Conservation (phyloP, 306 rosid species). For the Prunus dulcis region DNA sequence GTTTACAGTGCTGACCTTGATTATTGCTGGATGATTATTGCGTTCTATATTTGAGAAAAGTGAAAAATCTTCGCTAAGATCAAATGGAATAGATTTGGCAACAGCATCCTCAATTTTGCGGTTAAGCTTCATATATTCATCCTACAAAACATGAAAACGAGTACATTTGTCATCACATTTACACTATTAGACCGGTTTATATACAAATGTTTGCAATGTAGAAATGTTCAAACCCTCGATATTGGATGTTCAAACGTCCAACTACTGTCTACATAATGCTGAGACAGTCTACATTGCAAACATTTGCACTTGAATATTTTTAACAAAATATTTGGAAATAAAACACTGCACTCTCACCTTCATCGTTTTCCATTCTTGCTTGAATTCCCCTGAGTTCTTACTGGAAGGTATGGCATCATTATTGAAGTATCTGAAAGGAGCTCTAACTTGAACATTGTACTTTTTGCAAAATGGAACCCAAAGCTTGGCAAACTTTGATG, state of each 20-base stretch:
- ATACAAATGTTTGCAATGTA: too few species aligned
- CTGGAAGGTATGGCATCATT: background rate
- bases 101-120: slow-evolving; percentile 37
- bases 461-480: slow-evolving; percentile 72
- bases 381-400: slow-evolving; percentile 1
- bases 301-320: too few species aligned
- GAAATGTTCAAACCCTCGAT: too few species aligned
- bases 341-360: slow-evolving; percentile 33
- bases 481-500: slow-evolving; percentile 51
- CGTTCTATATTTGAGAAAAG: slow-evolving; percentile 32
- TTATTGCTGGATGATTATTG: slow-evolving; percentile 48
- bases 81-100: slow-evolving; percentile 9
- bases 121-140: slow-evolving; percentile 39
- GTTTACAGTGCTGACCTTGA: slow-evolving; percentile 36
- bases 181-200: too few species aligned
- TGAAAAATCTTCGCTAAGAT: slow-evolving; percentile 24
- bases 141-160: slow-evolving; percentile 32
- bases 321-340: too few species aligned
- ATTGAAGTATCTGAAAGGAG: slow-evolving; percentile 51
- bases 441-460: slow-evolving; percentile 44
- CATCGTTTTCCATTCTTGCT: slow-evolving; percentile 18
- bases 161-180: background rate
- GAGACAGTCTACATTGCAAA: too few species aligned
- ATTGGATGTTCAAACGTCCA: too few species aligned
- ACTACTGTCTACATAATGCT: too few species aligned